A percentile compares a stretch with the other conserved stretches of the same genome.
Conservation (phyloP, 768 basidiomycete species). For the Rhizopogon vesiculosus region DNA sequence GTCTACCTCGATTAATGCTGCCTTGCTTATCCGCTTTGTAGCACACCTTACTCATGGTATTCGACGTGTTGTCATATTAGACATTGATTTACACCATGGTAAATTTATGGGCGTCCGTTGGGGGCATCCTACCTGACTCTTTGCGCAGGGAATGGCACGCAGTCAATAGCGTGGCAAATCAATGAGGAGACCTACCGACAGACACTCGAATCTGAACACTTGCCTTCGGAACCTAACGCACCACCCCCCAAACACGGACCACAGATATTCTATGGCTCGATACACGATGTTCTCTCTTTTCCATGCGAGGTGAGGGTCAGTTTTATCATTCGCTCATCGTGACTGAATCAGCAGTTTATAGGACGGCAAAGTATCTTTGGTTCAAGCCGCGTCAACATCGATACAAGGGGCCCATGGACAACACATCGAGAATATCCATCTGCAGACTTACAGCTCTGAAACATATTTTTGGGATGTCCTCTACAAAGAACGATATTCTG, state of each 20-base stretch:
- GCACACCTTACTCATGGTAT: constrained; percentile 80
- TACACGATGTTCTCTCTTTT: constrained; percentile 92
- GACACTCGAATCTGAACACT: constrained; percentile 47
- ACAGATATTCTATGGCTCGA: constrained; percentile 80
- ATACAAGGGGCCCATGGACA: constrained; percentile 82
- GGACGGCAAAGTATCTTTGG: constrained; percentile 75
- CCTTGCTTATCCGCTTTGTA: constrained; percentile 23
- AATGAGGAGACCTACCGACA: constrained; percentile 83
- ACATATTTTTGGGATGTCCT: constrained; percentile 72
- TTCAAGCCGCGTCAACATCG: constrained; percentile 84
- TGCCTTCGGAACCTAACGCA: constrained; percentile 28
- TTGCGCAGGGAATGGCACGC: constrained; percentile 82
- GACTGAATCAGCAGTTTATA: constrained; percentile 25
- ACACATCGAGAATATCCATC: constrained; percentile 81
- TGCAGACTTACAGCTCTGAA: constrained; percentile 66
- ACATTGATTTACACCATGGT: constrained; percentile 55
- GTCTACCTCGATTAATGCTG: not conserved
- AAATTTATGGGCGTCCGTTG: not conserved
- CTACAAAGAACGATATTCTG: constrained; percentile 61
- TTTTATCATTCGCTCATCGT: not conserved
- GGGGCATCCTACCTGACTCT: not conserved
- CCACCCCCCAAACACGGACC: constrained; percentile 37
- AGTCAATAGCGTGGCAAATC: constrained; percentile 86
- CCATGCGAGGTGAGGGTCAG: constrained; percentile 71
- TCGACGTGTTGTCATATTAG: constrained; percentile 78